A percentile compares a stretch with the other conserved stretches of the same genome.
Conservation (phyloP, 108 stramenopile species). For the Nitzschia inconspicua region DNA sequence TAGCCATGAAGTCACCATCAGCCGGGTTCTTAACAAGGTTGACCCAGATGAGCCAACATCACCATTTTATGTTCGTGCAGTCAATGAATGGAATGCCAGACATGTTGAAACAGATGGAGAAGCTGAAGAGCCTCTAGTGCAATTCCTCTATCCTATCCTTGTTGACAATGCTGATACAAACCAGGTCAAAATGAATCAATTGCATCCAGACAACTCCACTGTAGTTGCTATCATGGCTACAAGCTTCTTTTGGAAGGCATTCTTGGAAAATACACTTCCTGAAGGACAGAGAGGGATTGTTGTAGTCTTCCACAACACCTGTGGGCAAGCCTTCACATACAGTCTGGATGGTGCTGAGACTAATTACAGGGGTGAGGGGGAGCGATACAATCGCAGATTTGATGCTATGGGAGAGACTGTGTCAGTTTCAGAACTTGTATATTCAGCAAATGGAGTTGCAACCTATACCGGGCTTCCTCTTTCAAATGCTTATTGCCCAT, state of each 20-base stretch:
- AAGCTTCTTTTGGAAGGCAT: constrained; percentile 10
- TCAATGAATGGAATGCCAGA: constrained; percentile 1
- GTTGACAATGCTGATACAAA: neutral
- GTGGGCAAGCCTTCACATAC: constrained; percentile 26
- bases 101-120: neutral
- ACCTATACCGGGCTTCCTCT: neutral
- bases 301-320: constrained; percentile 30
- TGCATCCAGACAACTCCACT: neutral
- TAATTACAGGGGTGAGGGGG: constrained; percentile 16
- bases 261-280: constrained; percentile 12
- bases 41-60: no score
- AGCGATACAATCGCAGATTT: constrained; percentile 7
- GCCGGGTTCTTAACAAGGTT: no score
- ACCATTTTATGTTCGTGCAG: no score
- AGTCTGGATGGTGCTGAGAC: constrained; percentile 10
- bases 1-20: no score
- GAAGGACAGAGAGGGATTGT: constrained; percentile 15
- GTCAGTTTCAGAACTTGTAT: neutral
- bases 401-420: neutral
- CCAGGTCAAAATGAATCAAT: neutral
- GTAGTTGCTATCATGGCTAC: constrained; percentile 17
- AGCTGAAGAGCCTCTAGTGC: neutral
- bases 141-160: constrained; percentile 15
- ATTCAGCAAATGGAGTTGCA: neutral
- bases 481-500: neutral